Evolutionary conservation across 148 eudicot genomes (phyloP), one percentile per base, ranked within the genome.

Genomic region (Rhododendron simsii): DNA sequence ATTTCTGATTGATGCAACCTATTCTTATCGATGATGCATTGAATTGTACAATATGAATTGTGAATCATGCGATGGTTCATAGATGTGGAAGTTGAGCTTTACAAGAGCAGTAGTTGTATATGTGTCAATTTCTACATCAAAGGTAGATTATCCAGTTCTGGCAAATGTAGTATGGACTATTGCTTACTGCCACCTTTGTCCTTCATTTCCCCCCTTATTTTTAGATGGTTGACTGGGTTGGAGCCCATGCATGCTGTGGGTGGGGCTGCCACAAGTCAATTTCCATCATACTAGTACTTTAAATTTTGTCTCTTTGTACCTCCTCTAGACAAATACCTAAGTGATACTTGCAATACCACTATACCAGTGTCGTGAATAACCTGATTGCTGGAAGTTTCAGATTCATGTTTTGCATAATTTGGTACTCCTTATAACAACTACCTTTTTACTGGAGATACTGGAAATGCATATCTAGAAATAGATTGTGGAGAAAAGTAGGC

Each of bases 401-500:
- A 20, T 55, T 53, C 71, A 35, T 53, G 47, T 81, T 81, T 57
- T 23, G 55, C 81, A 78, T 78, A 78, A 47, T 39, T 78, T 78
- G 50, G 33, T 78, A 77, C 51, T 77, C 33, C 30, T 78, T n/a
- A 78, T 10, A 78, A 11, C 6, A 45, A 12, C 35, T 47, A 47
- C 81, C 16, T 45, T 78, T 41, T 78, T 21, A 77, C n/a, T 21
- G 53, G 33, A 44, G 55, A 21, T 11, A 47, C 8, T 21, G n/a
- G 51, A 23, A 21, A 78, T 23, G 53, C 55, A n/a, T 47, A n/a
- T 47, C 57, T 47, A 11, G 57, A 47, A 78, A 23, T 45, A 26
- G 55, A 15, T 45, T 47, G 81, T 3, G 4, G 26, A 78, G 55
- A 14, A 10, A 11, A 50, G 33, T n/a, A 4, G n/a, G 35, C 55